Conservation (phyloP, 2,329 filamentous ascomycete genomes). For the Colletotrichum kahawae region DNA sequence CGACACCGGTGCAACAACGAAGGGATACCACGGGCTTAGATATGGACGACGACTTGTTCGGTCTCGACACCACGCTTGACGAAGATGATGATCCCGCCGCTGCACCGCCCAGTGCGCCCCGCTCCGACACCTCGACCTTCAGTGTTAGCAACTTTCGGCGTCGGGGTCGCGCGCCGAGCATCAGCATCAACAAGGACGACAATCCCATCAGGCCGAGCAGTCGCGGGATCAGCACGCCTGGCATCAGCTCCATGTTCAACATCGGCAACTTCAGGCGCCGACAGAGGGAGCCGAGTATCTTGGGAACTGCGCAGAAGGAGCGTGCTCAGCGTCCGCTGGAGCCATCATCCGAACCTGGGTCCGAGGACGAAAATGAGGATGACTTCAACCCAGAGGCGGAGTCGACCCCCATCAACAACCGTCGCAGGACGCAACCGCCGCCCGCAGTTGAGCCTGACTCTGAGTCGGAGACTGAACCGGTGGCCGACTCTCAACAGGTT, state of each 20-base stretch:
- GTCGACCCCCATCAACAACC: slow-evolving; percentile 65
- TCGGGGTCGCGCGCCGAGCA: slow-evolving; percentile 50
- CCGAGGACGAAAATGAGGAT: slow-evolving; percentile 34
- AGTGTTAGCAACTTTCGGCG: slow-evolving; percentile 53
- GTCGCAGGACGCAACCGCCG: slow-evolving; percentile 43
- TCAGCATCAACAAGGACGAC: slow-evolving; percentile 53
- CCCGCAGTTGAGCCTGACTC: slow-evolving; percentile 25
- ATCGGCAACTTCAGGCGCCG: slow-evolving; percentile 64
- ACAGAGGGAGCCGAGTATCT: slow-evolving; percentile 65
- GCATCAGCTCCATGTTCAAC: slow-evolving; percentile 56
- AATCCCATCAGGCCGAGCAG: slow-evolving; percentile 59
- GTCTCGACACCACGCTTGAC: slow-evolving; percentile 40
- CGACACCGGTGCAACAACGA: slow-evolving; percentile 37
- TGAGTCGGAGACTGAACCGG: slow-evolving; percentile 1
- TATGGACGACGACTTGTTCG: slow-evolving; percentile 53
- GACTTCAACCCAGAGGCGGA: slow-evolving; percentile 67
- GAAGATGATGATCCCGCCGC: slow-evolving; percentile 44
- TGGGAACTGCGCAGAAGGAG: slow-evolving; percentile 55
- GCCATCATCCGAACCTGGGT: slow-evolving; percentile 20
- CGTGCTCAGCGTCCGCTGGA: slow-evolving; percentile 26
- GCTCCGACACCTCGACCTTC: slow-evolving; percentile 51
- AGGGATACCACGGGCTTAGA: slow-evolving; percentile 54
- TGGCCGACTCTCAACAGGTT: slow-evolving; percentile 26
- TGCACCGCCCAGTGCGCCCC: slow-evolving; percentile 33
- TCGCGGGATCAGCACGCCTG: slow-evolving; percentile 51